Evolutionary conservation across 2,329 filamentous ascomycete genomes (phyloP), one percentile per base, ranked within the genome.

Genomic region (Hymenoscyphus scutula): DNA sequence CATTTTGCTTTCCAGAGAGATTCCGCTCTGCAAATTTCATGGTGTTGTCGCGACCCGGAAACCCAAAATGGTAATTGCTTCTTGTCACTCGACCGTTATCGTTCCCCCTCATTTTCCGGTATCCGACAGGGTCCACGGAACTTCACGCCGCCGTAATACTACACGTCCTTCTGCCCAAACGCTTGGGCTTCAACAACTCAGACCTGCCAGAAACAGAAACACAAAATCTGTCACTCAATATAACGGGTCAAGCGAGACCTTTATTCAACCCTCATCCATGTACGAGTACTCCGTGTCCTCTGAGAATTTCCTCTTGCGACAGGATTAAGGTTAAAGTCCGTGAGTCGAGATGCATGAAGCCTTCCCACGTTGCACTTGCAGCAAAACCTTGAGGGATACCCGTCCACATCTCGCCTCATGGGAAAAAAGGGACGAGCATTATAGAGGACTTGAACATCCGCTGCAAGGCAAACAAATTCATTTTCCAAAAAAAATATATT

Each of bases 181-280:
- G 63, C 56, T 62, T 34, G 59, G 62, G 34, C 56, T 8, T 10
- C n/a, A 41, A 38, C 25, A 65, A 17, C 23, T 53, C 51, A 63
- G 61, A 66, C 60, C 60, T 63, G 62, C 62, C 62, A 64, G 65
- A 68, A 67, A 66, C 51, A 29, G 51, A 29, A 54, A 54, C 51
- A 15, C 23, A 64, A 62, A 61, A 65, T 65, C 62, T 61, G 60
- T 59, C 38, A 37, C 34, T 27, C 30, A 51, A 57, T 27, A n/a
- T 25, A 38, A 29, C 19, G 30, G 41, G 53, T 23, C 34, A 27
- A 25, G 23, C 37, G 37, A 29, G 25, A 5, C n/a, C n/a, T 17
- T 54, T 27, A 27, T 54, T 29, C 41, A 37, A 59, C 48, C 17
- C 58, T n/a, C 56, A 19, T 53, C 41, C 30, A 38, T 19, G n/a